phyloP scores from a whole-genome alignment of 2,329 filamentous ascomycete species.

The Epicoccum sorghinum region DNA sequence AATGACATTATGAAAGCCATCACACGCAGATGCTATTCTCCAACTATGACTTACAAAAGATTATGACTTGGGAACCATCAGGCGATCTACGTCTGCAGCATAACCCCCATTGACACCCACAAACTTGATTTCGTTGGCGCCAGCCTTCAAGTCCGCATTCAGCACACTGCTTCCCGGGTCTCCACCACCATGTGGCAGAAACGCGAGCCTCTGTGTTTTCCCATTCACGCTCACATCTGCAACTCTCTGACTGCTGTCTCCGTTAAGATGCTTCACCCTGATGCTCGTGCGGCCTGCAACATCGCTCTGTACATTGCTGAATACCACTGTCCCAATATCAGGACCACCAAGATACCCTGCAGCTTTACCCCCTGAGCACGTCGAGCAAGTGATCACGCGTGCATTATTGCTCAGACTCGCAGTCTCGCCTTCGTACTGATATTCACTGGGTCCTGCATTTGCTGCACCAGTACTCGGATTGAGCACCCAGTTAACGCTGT shows the following conservation, averaged over 20 bases:
- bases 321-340: conserved; percentile 59
- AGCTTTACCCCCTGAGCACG: conserved; percentile 57
- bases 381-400: conserved; percentile 54
- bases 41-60: neutral
- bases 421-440: conserved; percentile 59
- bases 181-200: conserved; percentile 57
- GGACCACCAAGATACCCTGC: conserved; percentile 56
- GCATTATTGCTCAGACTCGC: conserved; percentile 55
- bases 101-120: conserved; percentile 54
- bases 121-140: conserved; percentile 56
- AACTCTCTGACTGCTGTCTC: conserved; percentile 59
- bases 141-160: conserved; percentile 56
- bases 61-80: conserved; percentile 59
- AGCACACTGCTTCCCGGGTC: conserved; percentile 56
- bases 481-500: conserved; percentile 63
- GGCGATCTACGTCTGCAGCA: conserved; percentile 61
- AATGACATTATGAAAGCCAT: neutral
- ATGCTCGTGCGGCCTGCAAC: conserved; percentile 58
- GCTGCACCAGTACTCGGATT: conserved; percentile 54
- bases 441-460: conserved; percentile 54
- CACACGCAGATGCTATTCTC: neutral
- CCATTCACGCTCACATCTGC: conserved; percentile 65
- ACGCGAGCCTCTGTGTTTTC: conserved; percentile 58
- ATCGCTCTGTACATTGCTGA: conserved; percentile 54
- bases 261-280: conserved; percentile 62